Evolutionary conservation across 2,329 filamentous ascomycete species (phyloP), one percentile per base, ranked within the genome.

Genomic region (Claviceps citrina): DNA sequence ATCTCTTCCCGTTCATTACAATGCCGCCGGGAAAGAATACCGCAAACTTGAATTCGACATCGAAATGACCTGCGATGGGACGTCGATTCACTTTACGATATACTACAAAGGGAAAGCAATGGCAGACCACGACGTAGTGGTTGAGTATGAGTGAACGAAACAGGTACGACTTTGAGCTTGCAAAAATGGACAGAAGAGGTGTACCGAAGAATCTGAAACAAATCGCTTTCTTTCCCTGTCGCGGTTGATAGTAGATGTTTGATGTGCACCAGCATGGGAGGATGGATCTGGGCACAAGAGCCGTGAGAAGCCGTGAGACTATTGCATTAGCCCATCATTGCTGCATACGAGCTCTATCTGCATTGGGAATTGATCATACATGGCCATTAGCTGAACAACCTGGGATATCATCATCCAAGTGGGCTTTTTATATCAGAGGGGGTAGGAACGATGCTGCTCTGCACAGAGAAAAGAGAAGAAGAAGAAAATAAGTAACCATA

Each of bases 21-120:
- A 31, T n/a, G 2, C 1, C 6, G 4, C 15, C 3, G 38, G 38
- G 2, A 7, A 6, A 5, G 8, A n/a, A 9, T 35, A 35, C n/a
- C 30, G 18, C 9, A 9, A 13, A 13, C 36, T 38, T 12, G 4
- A 38, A 2, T 37, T 2, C 24, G 27, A 37, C 3, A 28, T 41
- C 22, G 36, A 38, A 16, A 39, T 42, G 40, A 42, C 24, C 10
- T 42, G 36, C 26, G 31, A 38, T 22, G 40, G 40, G 7, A 26
- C 24, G 7, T 20, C 36, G 6, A 18, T 39, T 20, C 10, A 36
- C 8, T 42, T 42, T 26, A 36, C 36, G 2, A 25, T 42, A 9
- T 35, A 35, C 31, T 39, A 35, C 31, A 15, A 36, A 3, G n/a
- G 35, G 4, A 4, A 27, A 15, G 30, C 30, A 6, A 36, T 42